These are phyloP conservation scores for Acer campestre DNA, from an alignment of 345 rosid genomes.

Conservation along the genomic window DNA sequence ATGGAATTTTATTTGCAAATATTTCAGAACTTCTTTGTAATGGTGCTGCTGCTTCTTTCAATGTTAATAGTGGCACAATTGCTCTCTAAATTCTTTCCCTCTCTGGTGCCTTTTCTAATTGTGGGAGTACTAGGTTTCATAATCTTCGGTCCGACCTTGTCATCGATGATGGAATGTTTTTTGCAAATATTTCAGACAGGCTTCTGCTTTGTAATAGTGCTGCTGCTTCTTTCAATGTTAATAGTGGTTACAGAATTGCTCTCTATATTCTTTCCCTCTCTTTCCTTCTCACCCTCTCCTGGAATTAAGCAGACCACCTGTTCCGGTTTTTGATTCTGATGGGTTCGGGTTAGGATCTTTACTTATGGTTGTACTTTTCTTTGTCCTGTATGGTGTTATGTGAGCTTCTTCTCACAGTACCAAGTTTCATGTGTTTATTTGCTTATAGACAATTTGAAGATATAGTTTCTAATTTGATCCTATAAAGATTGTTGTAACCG, in stretches of 20 bases:
- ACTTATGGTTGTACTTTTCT: conserved; percentile 39
- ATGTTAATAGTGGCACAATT: conserved; percentile 23
- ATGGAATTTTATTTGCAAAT: conserved; percentile 20
- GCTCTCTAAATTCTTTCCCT: too few species aligned
- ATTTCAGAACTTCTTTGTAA: conserved; percentile 17
- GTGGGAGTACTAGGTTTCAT: conserved; percentile 45
- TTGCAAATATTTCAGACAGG: conserved; percentile 24
- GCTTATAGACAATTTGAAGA: neutral
- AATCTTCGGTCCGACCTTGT: conserved; percentile 27
- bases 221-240: conserved; percentile 22
- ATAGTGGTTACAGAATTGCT: conserved; percentile 29
- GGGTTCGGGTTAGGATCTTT: conserved; percentile 45
- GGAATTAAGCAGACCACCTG: neutral
- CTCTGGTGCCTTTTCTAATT: conserved; percentile 41
- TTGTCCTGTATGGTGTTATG: conserved; percentile 27
- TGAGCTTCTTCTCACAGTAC: conserved; percentile 4
- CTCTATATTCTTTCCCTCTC: conserved; percentile 20
- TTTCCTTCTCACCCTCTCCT: neutral
- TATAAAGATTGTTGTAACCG: neutral
- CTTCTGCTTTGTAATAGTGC: conserved; percentile 14
- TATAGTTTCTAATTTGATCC: neutral
- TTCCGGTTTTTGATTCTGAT: conserved; percentile 24
- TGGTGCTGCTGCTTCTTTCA: conserved; percentile 19
- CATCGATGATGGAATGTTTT: conserved; percentile 19
- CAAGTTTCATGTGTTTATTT: neutral